Evolutionary conservation across 257 asterid species (phyloP).

Genomic region (Mitragyna speciosa): DNA sequence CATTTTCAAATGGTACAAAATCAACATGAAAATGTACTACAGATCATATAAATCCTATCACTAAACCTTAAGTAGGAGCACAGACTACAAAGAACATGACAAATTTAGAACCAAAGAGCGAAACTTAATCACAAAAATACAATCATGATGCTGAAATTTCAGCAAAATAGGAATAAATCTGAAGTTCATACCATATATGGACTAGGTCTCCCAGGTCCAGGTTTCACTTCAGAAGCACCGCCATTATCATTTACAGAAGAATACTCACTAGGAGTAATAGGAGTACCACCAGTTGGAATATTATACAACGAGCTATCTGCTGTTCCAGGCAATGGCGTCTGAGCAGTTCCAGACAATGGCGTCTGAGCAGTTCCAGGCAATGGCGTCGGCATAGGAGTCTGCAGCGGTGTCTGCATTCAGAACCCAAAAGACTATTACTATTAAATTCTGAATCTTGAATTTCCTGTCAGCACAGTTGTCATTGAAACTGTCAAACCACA

Average conservation of each 20-base stretch:
- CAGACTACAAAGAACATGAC: not conserved
- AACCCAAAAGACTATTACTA: constrained; percentile 1
- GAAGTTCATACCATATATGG: constrained; percentile 62
- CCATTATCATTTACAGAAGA: constrained; percentile 54
- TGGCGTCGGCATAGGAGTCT: constrained; percentile 82
- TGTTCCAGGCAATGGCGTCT: constrained; percentile 73
- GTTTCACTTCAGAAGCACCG: constrained; percentile 49
- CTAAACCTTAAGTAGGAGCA: not conserved
- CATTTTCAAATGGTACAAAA: not conserved
- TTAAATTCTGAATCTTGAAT: not conserved
- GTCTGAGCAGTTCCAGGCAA: constrained; percentile 78
- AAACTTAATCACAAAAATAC: not conserved
- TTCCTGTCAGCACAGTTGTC: not conserved
- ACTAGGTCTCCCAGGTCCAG: constrained; percentile 71
- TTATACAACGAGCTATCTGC: constrained; percentile 66
- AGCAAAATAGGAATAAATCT: not conserved
- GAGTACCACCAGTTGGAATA: constrained; percentile 83
- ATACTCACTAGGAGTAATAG: constrained; percentile 73
- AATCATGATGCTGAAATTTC: not conserved
- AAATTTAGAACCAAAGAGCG: not conserved
- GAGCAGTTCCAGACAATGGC: constrained; percentile 67
- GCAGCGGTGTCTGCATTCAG: constrained; percentile 58
- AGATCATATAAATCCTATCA: not conserved
- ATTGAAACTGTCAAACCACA: not conserved
- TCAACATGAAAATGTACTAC: not conserved